Base-by-base conservation (phyloP, 148 eudicot species). In the Persicaria maculosa region DNA sequence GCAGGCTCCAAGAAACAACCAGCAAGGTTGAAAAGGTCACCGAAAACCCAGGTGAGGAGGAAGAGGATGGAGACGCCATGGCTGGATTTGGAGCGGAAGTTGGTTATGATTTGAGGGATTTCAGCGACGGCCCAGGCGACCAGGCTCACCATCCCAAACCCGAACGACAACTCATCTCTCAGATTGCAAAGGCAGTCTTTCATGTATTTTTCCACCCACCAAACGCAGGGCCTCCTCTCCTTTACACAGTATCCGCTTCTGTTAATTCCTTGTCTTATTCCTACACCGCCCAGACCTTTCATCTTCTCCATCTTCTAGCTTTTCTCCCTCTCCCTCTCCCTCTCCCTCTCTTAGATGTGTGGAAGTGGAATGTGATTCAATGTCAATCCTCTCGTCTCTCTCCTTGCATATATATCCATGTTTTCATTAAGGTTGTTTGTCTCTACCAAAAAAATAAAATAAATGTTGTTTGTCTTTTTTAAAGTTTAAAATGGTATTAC, bases 1-100 rank as follows among this genome's bases (percentile, higher is more conserved):
- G 97, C 98, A 68, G 98, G 98, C 72, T 95, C 98, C 4, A 95
- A 91, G 62, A 92, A 80, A 75, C 98, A 95, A 9, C 98, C 98
- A 45, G 83, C 79, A 40, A 95, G 79, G 82, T 95, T 95, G 77
- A 95, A 95, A n/a, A 89, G 79, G 75, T 95, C 98, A 67, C 98
- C 90, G 90, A 82, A 69, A 67, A 92, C 54, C 99, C 99, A 92
- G 81, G 93, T 87, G 70, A 90, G 88, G 73, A 95, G 97, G 72
- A 95, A 95, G 31, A 87, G 4, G 52, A 92, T 85, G 20, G 99
- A 95, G 74, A 95, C 92, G 2, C 99, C 99, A 82, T 95, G 97
- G 83, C 99, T 86, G 46, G 97, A 86, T 76, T 95, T 95, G 6
- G 99, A 81, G 12, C 80, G 88, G 77, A 90, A 95, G 79, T 95